phyloP scores from a whole-genome alignment of 192 early-diverging fungal genomes.

The Geranomyces variabilis region DNA sequence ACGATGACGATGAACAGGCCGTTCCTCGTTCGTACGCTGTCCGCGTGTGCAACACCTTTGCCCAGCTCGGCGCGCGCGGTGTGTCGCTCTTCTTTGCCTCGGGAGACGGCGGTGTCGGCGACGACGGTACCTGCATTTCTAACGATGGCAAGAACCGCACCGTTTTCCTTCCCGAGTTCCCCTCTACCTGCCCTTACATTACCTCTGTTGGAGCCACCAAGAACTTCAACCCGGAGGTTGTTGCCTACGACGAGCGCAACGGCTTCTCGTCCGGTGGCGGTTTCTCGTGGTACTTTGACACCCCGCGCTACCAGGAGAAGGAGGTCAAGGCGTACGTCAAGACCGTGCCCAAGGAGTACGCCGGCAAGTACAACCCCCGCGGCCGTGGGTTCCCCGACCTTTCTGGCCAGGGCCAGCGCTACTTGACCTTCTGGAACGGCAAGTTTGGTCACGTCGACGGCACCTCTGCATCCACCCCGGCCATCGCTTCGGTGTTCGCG shows the following conservation, averaged over 20 bases:
- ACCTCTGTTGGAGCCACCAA: neutral
- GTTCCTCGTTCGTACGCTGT: neutral
- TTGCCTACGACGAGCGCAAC: constrained; percentile 1
- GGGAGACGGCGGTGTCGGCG: neutral
- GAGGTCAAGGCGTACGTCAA: neutral
- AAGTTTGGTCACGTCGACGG: neutral
- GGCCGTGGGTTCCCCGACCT: neutral
- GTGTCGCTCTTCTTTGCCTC: neutral
- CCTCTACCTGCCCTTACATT: neutral
- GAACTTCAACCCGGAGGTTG: neutral
- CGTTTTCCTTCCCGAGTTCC: neutral
- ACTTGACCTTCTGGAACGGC: neutral
- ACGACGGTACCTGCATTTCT: neutral
- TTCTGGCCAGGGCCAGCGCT: neutral
- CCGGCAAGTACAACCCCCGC: neutral
- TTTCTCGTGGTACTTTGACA: neutral
- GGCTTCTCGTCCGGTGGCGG: neutral
- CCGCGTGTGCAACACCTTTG: neutral
- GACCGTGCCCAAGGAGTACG: neutral
- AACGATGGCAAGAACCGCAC: neutral
- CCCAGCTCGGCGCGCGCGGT: constrained; percentile 2
- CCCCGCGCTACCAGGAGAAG: neutral
- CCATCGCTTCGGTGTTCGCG: neutral
- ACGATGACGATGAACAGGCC: constrained; percentile 1
- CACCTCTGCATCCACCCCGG: neutral